Evolutionary conservation across 2,329 filamentous ascomycete genomes (phyloP).

Genomic region (Annulohypoxylon truncatum): DNA sequence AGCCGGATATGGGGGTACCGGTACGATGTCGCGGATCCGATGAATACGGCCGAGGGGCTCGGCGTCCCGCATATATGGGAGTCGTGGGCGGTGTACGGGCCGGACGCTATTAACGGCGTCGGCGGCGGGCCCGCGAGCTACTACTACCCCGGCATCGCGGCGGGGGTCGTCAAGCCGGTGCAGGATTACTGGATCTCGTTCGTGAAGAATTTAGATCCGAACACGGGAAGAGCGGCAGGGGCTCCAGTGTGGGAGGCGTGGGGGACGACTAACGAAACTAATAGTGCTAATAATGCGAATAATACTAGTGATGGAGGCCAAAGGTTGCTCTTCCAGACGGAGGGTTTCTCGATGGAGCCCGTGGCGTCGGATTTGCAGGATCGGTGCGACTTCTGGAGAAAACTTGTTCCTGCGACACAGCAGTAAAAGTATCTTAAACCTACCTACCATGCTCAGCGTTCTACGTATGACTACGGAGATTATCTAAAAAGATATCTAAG

Average conservation of each 20-base stretch:
- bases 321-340: conserved; percentile 57
- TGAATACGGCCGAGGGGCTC: conserved; percentile 52
- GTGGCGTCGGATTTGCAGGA: conserved; percentile 50
- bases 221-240: conserved; percentile 48
- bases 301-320: conserved; percentile 3
- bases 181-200: conserved; percentile 65
- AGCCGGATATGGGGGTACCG: conserved; percentile 58
- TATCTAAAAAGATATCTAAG: background rate
- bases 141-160: conserved; percentile 54
- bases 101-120: conserved; percentile 50
- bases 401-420: conserved; percentile 51
- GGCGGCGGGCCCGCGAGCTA: conserved; percentile 53
- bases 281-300: conserved; percentile 32
- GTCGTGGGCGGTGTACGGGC: conserved; percentile 61
- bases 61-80: conserved; percentile 64
- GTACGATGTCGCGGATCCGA: conserved; percentile 60
- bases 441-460: background rate
- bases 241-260: conserved; percentile 58
- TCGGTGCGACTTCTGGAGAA: conserved; percentile 58
- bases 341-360: conserved; percentile 55
- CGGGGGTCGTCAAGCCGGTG: conserved; percentile 57
- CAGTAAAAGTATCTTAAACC: conserved; percentile 41
- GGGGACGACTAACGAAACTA: background rate
- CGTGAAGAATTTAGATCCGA: conserved; percentile 59
- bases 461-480: background rate